phyloP scores from a whole-genome alignment of 805 yeast genomes.

The Helenozyma baotianmanensis region DNA sequence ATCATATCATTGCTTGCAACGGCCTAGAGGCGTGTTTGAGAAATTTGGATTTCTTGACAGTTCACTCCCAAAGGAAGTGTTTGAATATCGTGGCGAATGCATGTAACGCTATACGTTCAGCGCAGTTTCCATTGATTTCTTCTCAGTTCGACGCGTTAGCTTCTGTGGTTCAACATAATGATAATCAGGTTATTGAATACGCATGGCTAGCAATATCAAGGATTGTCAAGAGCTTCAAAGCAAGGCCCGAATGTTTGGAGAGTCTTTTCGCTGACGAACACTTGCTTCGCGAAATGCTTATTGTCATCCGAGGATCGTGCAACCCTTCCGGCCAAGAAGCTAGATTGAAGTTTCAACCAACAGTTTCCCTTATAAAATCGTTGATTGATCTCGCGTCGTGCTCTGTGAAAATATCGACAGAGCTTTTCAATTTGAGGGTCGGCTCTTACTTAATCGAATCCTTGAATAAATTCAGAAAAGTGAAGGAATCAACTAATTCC shows the following conservation, averaged over 20 bases:
- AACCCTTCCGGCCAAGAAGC: conserved; percentile 9
- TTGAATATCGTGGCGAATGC: conserved; percentile 68
- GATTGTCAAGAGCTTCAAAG: conserved; percentile 47
- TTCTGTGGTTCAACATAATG: conserved; percentile 52
- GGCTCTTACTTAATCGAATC: conserved; percentile 46
- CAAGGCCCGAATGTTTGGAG: conserved; percentile 42
- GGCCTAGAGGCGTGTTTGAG: conserved; percentile 63
- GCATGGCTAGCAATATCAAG: conserved; percentile 63
- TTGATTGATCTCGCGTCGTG: conserved; percentile 40
- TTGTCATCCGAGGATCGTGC: conserved; percentile 10
- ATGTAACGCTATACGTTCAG: conserved; percentile 43
- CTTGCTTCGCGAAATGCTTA: conserved; percentile 7
- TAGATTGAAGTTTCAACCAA: conserved; percentile 7
- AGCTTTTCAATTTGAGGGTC: conserved; percentile 45
- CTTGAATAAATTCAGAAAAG: conserved; percentile 48
- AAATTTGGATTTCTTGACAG: conserved; percentile 82
- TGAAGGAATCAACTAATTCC: no score
- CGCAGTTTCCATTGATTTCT: conserved; percentile 45
- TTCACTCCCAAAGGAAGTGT: conserved; percentile 84
- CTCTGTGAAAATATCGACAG: conserved; percentile 37
- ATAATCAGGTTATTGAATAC: conserved; percentile 55
- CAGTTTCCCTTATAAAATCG: conserved; percentile 36
- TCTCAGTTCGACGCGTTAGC: conserved; percentile 59
- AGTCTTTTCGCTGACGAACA: conserved; percentile 26
- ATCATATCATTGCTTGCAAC: conserved; percentile 51